Percentiles rank a stretch among this genome's conserved stretches.
These are phyloP conservation scores for Xanthoconium separans DNA, from an alignment of 1,284 basidiomycete species.

Conservation along the genomic window DNA sequence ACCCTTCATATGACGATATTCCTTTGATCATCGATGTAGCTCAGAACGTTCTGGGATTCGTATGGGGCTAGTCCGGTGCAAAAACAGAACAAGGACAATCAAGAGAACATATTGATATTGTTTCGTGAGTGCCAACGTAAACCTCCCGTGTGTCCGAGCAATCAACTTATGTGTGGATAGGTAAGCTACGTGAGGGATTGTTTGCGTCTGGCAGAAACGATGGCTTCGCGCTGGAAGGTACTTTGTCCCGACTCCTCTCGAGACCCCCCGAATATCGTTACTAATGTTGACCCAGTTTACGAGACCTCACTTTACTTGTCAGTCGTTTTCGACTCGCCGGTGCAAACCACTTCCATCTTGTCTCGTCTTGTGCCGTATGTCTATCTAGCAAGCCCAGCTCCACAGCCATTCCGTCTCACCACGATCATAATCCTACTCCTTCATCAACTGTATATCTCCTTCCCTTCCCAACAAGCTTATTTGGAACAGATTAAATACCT, in stretches of 20 bases:
- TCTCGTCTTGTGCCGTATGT: slow-evolving; percentile 53
- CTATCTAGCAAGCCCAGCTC: slow-evolving; percentile 32
- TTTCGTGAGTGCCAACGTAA: slow-evolving; percentile 47
- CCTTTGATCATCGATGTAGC: slow-evolving; percentile 32
- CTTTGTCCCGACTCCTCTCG: not conserved
- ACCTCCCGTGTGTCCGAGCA: not conserved
- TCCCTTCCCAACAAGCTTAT: slow-evolving; percentile 60
- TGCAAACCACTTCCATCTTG: slow-evolving; percentile 56
- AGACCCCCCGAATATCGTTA: not conserved
- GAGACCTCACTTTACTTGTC: slow-evolving; percentile 69
- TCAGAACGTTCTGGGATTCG: slow-evolving; percentile 42
- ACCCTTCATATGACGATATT: slow-evolving; percentile 1
- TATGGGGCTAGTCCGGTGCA: slow-evolving; percentile 22
- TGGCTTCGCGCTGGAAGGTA: slow-evolving; percentile 60
- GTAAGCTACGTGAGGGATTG: slow-evolving; percentile 70
- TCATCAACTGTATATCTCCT: slow-evolving; percentile 51
- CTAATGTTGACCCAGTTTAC: slow-evolving; percentile 46
- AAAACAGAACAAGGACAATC: slow-evolving; percentile 47
- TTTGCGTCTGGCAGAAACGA: slow-evolving; percentile 57
- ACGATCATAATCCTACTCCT: slow-evolving; percentile 49
- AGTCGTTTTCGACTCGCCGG: slow-evolving; percentile 54
- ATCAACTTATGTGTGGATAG: slow-evolving; percentile 34
- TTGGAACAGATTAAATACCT: slow-evolving; percentile 45
- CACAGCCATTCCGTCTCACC: slow-evolving; percentile 30
- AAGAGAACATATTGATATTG: slow-evolving; percentile 66